Evolutionary conservation across 1,139 yeast genomes (phyloP).

Genomic region (Kodamaea sp.): DNA sequence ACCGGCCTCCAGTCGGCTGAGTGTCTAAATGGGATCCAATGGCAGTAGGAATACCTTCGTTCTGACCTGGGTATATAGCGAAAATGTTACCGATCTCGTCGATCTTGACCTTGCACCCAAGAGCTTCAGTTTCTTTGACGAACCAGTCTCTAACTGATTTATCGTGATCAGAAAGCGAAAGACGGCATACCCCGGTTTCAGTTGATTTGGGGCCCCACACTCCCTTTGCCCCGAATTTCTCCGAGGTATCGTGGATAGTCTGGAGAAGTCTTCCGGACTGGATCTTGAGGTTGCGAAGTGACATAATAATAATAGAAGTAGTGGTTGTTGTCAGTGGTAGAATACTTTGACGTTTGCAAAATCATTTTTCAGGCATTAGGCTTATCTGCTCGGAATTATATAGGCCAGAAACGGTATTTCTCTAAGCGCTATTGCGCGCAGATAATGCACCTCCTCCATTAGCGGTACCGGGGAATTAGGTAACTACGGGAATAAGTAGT

Average conservation of each 20-base stretch:
- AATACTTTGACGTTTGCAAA: no score
- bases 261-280: constrained; percentile 42
- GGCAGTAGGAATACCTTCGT: constrained; percentile 55
- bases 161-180: constrained; percentile 63
- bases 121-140: constrained; percentile 45
- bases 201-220: constrained; percentile 60
- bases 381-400: no score
- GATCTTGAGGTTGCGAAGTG: neutral
- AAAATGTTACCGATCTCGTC: constrained; percentile 70
- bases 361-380: no score
- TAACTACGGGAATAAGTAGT: no score
- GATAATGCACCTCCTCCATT: no score
- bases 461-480: no score
- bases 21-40: constrained; percentile 77
- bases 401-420: no score
- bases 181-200: constrained; percentile 62
- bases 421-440: no score
- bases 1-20: constrained; percentile 79
- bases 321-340: no score
- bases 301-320: no score
- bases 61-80: constrained; percentile 61
- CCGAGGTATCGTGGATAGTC: constrained; percentile 63
- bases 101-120: constrained; percentile 60
- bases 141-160: constrained; percentile 72
- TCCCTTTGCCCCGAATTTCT: constrained; percentile 59